Base-by-base conservation (phyloP, 257 asterid genomes). In the Phtheirospermum japonicum region DNA sequence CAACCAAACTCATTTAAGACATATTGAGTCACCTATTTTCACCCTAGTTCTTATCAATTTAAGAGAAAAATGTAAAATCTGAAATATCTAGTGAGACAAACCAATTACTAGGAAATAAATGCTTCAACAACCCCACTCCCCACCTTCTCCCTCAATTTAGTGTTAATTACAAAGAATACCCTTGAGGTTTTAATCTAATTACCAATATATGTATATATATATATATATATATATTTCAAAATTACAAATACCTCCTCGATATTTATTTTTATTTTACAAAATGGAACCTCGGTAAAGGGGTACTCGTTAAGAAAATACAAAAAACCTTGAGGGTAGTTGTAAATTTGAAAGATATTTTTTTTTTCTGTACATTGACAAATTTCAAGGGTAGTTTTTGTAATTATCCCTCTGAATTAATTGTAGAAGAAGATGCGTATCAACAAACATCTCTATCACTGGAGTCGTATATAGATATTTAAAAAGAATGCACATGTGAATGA, bases 1-100 rank as follows among this genome's bases (percentile, higher is more conserved):
- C 53, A 57, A 76, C 77, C 76, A 48, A 73, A 70, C 71, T 33
- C 56, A 42, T 63, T 56, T 9, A 73, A 69, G 61, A 58, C 73
- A 68, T 31, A 58, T 10, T 23, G 11, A 54, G 57, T 66, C 73
- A 69, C 68, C 68, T 46, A 61, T 68, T 67, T n/a, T 6, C 65
- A 68, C 62, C 71, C 71, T 39, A 55, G 57, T 31, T 60, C 39
- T 57, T 28, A 61, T 69, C 81, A 60, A 67, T 46, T 40, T 36
- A 42, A 3, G 23, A 17, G 43, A 56, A 46, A 39, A 49, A 43
- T 40, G 56, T 7, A 50, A 14, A 56, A 5, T 48, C 14, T 45
- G 52, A 45, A 0, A 43, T 43, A 43, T n/a, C 14, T 43, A 43
- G 36, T 23, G 28, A 52, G 53, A 65, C 14, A 33, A 51, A 63